phyloP scores from a whole-genome alignment of 1,139 yeast genomes.

The Yamadazyma aaseri region DNA sequence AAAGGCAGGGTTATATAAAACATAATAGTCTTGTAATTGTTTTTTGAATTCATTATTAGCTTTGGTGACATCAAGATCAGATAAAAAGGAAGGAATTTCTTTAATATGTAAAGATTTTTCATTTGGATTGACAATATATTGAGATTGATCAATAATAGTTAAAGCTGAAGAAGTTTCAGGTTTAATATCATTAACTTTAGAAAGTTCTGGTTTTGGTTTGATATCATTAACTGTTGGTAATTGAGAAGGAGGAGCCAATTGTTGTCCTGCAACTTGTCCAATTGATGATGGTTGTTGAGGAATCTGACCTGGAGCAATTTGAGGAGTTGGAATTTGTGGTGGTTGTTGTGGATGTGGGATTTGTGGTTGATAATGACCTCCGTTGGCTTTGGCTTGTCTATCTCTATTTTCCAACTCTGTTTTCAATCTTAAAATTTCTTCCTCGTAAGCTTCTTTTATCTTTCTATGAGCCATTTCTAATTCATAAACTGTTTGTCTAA shows the following conservation, averaged over 20 bases:
- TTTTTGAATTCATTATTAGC: conserved; percentile 80
- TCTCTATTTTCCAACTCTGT: conserved; percentile 81
- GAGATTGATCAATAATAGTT: conserved; percentile 40
- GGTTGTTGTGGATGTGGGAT: conserved; percentile 21
- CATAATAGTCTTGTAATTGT: conserved; percentile 84
- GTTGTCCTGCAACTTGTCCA: conserved; percentile 8
- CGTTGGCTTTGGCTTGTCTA: conserved; percentile 35
- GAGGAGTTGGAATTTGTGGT: conserved; percentile 14
- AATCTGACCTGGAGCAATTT: conserved; percentile 10
- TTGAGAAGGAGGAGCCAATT: conserved; percentile 7
- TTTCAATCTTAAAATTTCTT: conserved; percentile 82
- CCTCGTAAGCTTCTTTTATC: conserved; percentile 94
- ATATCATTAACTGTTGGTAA: conserved; percentile 10
- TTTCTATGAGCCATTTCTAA: conserved; percentile 92
- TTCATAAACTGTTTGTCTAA: conserved; percentile 90
- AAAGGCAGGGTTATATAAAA: conserved; percentile 86
- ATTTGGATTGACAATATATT: conserved; percentile 43
- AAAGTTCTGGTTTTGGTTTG: conserved; percentile 12
- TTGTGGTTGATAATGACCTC: conserved; percentile 17
- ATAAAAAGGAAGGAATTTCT: conserved; percentile 77
- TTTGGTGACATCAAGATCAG: conserved; percentile 76
- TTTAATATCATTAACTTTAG: conserved; percentile 12
- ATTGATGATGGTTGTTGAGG: conserved; percentile 12
- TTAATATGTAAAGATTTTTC: conserved; percentile 59
- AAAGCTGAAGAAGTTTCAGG: conserved; percentile 36